phyloP scores from a whole-genome alignment of 176 grass and related monocot genomes.

The Oryza glaberrima region DNA sequence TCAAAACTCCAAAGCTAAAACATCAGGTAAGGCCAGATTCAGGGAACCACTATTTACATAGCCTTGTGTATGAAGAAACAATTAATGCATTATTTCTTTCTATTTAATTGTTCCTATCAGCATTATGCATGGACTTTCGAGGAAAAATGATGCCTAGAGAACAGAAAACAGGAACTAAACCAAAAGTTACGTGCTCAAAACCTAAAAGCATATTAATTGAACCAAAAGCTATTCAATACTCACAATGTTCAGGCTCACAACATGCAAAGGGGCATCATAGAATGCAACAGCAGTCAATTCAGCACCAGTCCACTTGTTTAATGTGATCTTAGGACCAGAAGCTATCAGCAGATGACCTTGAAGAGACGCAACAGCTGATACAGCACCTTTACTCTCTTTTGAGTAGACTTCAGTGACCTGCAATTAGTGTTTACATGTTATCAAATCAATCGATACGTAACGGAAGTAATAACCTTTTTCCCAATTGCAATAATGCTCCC shows the following conservation, averaged over 20 bases:
- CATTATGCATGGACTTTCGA: conserved; percentile 1
- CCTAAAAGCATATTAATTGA: conserved; percentile 21
- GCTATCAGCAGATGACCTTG: conserved; percentile 96
- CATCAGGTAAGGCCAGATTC: not conserved
- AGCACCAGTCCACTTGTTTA: conserved; percentile 94
- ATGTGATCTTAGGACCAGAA: conserved; percentile 93
- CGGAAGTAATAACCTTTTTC: not conserved
- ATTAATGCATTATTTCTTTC: not conserved
- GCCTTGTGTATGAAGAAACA: no score
- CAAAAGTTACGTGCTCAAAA: not conserved
- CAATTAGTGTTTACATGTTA: conserved; percentile 33
- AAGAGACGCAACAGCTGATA: conserved; percentile 92
- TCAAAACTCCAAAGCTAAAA: not conserved
- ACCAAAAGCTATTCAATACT: conserved; percentile 48
- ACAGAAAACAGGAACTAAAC: conserved; percentile 19
- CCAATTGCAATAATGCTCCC: conserved; percentile 19
- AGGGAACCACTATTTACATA: not conserved
- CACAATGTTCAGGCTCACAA: conserved; percentile 98
- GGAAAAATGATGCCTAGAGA: conserved; percentile 35
- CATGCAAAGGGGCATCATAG: conserved; percentile 97
- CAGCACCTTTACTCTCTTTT: conserved; percentile 93
- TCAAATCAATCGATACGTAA: not conserved
- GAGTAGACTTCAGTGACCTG: conserved; percentile 87
- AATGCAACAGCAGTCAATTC: conserved; percentile 92
- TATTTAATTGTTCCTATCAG: not conserved